These are phyloP conservation scores for Parietaria judaica DNA, from an alignment of 306 rosid genomes.

Conservation along the genomic window DNA sequence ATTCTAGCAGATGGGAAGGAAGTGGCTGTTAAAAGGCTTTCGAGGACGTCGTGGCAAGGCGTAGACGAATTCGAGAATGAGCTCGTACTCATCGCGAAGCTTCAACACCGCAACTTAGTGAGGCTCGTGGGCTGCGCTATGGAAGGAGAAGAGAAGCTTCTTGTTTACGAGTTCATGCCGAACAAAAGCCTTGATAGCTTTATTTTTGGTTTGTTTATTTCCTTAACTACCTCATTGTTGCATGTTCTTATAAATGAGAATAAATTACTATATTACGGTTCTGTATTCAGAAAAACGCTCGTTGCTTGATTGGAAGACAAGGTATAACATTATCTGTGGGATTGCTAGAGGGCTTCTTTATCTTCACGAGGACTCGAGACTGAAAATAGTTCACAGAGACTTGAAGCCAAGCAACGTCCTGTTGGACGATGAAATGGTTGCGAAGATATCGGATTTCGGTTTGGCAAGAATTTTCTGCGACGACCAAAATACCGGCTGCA, in stretches of 20 bases:
- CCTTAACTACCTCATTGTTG: no score
- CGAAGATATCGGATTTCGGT: constrained; percentile 32
- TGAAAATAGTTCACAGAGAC: constrained; percentile 28
- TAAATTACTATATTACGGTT: background rate
- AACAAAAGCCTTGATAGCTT: constrained; percentile 32
- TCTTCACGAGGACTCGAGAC: constrained; percentile 31
- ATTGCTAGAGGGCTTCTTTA: constrained; percentile 25
- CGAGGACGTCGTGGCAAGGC: constrained; percentile 2
- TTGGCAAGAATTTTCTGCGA: constrained; percentile 9
- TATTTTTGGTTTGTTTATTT: constrained; percentile 17
- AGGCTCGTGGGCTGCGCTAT: constrained; percentile 6
- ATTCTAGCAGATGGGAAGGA: constrained; percentile 12
- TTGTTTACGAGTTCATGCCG: constrained; percentile 21
- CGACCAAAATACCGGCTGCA: constrained; percentile 8
- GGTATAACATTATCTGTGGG: constrained; percentile 25
- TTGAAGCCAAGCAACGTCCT: constrained; percentile 30
- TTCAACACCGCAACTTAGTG: constrained; percentile 6
- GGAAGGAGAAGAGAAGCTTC: constrained; percentile 7
- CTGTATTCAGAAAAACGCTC: background rate
- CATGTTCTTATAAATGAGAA: background rate
- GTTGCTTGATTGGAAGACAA: constrained; percentile 17
- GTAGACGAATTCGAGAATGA: background rate
- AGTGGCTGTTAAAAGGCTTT: constrained; percentile 9
- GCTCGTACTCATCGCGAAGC: background rate
- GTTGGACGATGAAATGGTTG: constrained; percentile 20